Evolutionary conservation across 768 basidiomycete species (phyloP).

Genomic region (Suillus decipiens): DNA sequence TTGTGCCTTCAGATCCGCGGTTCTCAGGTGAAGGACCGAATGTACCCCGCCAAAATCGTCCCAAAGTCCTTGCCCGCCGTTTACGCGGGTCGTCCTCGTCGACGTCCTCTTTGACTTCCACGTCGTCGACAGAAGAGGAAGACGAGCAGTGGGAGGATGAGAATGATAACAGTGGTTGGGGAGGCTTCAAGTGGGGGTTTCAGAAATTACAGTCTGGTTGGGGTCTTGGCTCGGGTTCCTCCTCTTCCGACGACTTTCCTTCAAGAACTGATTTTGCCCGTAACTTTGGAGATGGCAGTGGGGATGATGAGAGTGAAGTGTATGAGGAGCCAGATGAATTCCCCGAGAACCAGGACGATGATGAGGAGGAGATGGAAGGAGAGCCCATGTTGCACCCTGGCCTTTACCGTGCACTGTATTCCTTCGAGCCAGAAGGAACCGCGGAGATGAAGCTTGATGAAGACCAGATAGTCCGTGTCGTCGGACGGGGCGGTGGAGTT

Average conservation of each 20-base stretch:
- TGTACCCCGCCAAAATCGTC: constrained; percentile 41
- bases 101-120: constrained; percentile 21
- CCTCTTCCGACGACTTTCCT: constrained; percentile 28
- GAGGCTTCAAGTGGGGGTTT: constrained; percentile 44
- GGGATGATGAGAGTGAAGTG: constrained; percentile 23
- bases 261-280: constrained; percentile 46
- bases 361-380: constrained; percentile 21
- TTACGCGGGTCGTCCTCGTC: constrained; percentile 32
- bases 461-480: constrained; percentile 72
- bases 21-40: constrained; percentile 44
- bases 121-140: constrained; percentile 23
- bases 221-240: constrained; percentile 27
- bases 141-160: constrained; percentile 26
- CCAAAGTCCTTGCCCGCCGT: constrained; percentile 30
- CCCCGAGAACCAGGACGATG: constrained; percentile 24
- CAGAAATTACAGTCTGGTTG: constrained; percentile 40
- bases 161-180: constrained; percentile 34
- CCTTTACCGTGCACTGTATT: constrained; percentile 73
- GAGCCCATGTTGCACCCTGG: constrained; percentile 58
- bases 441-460: constrained; percentile 83
- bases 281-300: constrained; percentile 44
- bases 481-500: constrained; percentile 75
- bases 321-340: constrained; percentile 37
- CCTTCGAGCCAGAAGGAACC: constrained; percentile 77
- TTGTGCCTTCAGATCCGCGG: constrained; percentile 41